Evolutionary conservation across 2,329 filamentous ascomycete species (phyloP).

Genomic region (Ustulina deusta): DNA sequence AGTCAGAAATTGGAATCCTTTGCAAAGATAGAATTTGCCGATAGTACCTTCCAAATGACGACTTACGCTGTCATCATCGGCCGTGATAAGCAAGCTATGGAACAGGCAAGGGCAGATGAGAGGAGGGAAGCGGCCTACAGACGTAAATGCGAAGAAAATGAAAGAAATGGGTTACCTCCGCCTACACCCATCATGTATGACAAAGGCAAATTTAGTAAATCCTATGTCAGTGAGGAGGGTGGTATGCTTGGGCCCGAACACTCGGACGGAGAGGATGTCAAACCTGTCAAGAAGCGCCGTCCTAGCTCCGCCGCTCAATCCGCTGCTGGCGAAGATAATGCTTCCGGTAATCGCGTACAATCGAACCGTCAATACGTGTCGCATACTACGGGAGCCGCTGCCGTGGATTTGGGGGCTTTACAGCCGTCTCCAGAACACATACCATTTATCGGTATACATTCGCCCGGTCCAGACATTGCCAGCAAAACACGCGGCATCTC

Average conservation of each 20-base stretch:
- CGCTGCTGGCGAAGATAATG: constrained; percentile 57
- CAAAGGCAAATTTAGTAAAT: constrained; percentile 69
- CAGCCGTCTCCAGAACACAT: constrained; percentile 71
- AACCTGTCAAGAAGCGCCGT: constrained; percentile 60
- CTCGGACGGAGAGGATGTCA: constrained; percentile 65
- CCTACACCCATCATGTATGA: constrained; percentile 64
- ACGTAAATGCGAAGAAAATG: constrained; percentile 61
- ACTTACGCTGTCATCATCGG: constrained; percentile 79
- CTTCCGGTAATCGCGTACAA: constrained; percentile 59
- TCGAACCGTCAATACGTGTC: constrained; percentile 71
- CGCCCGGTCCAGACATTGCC: constrained; percentile 70
- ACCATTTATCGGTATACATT: constrained; percentile 79
- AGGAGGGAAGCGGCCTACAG: constrained; percentile 60
- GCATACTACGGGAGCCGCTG: constrained; percentile 69
- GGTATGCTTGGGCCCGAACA: constrained; percentile 73
- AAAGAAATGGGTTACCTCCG: constrained; percentile 62
- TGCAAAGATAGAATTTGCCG: constrained; percentile 75
- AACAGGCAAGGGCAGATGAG: constrained; percentile 66
- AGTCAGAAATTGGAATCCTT: constrained; percentile 66
- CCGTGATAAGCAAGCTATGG: constrained; percentile 72
- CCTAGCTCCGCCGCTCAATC: constrained; percentile 58
- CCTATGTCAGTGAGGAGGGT: constrained; percentile 76
- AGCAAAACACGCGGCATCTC: constrained; percentile 79
- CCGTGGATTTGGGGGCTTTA: constrained; percentile 69
- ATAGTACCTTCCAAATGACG: constrained; percentile 83